A percentile compares a stretch with the other conserved stretches of the same genome.
phyloP scores from a whole-genome alignment of 2,329 filamentous ascomycete genomes.

The Stemphylium vesicarium region DNA sequence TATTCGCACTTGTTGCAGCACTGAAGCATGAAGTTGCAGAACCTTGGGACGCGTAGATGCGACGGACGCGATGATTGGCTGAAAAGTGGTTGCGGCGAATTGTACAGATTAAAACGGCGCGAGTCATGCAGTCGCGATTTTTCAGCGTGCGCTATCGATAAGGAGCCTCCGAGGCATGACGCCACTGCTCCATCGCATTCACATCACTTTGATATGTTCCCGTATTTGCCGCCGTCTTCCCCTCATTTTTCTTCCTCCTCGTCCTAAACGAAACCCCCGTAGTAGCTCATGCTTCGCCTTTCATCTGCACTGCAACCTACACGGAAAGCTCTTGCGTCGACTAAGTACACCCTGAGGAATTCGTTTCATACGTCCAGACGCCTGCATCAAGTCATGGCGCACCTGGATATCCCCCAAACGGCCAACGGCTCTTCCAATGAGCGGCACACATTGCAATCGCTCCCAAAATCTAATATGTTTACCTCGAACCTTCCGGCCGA shows the following conservation, averaged over 20 bases:
- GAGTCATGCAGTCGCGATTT: slow-evolving; percentile 24
- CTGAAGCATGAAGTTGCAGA: not conserved
- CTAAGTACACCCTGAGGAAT: slow-evolving; percentile 10
- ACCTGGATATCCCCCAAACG: slow-evolving; percentile 45
- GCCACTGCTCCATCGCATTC: slow-evolving; percentile 26
- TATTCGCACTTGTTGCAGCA: not conserved
- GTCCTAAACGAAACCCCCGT: not conserved
- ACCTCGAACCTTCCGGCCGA: slow-evolving; percentile 76
- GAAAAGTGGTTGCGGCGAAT: slow-evolving; percentile 1
- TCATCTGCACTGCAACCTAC: slow-evolving; percentile 14
- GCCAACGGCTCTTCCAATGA: slow-evolving; percentile 17
- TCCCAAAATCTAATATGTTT: slow-evolving; percentile 70
- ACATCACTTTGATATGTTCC: slow-evolving; percentile 18
- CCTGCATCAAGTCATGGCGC: slow-evolving; percentile 54
- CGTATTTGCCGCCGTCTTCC: slow-evolving; percentile 18
- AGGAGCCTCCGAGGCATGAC: slow-evolving; percentile 27
- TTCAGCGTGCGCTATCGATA: slow-evolving; percentile 25
- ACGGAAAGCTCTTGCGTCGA: slow-evolving; percentile 2
- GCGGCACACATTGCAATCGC: slow-evolving; percentile 53
- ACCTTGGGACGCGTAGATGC: not conserved
- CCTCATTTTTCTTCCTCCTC: not conserved
- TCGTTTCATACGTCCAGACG: slow-evolving; percentile 33
- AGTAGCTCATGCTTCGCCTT: slow-evolving; percentile 26
- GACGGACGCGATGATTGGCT: not conserved
- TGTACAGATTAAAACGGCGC: slow-evolving; percentile 2